These are phyloP conservation scores for Cadophora luteo-olivacea DNA, from an alignment of 2,329 filamentous ascomycete species.

Conservation along the genomic window DNA sequence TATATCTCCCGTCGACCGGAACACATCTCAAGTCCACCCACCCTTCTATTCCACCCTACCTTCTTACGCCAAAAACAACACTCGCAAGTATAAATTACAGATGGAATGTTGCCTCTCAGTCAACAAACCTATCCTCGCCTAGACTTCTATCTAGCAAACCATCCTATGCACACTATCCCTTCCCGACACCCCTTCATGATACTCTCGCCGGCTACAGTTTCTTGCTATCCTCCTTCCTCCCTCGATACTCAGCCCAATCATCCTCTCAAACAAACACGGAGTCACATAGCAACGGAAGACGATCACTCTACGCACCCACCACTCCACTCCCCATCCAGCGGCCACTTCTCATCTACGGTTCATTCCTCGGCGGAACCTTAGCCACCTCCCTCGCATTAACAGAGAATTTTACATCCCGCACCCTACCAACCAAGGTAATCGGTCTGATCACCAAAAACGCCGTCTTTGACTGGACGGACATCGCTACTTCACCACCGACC, in stretches of 20 bases:
- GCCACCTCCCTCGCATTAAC: constrained; percentile 64
- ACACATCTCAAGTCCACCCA: constrained; percentile 53
- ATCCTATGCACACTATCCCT: constrained; percentile 43
- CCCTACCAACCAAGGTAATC: constrained; percentile 48
- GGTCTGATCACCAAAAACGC: constrained; percentile 64
- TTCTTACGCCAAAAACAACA: constrained; percentile 54
- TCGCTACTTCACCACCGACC: constrained; percentile 51
- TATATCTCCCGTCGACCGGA: constrained; percentile 57
- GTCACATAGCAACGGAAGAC: constrained; percentile 44
- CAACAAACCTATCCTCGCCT: neutral
- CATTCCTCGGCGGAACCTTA: constrained; percentile 63
- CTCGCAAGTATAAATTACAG: constrained; percentile 66
- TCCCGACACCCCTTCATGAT: constrained; percentile 66
- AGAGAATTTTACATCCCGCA: constrained; percentile 54
- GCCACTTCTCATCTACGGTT: constrained; percentile 56
- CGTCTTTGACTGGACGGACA: constrained; percentile 69
- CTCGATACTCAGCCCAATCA: constrained; percentile 22
- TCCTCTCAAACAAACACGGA: neutral
- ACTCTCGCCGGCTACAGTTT: constrained; percentile 56
- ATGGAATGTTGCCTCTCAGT: constrained; percentile 50
- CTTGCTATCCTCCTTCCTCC: constrained; percentile 33
- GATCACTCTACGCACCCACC: constrained; percentile 42
- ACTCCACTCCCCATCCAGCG: constrained; percentile 21
- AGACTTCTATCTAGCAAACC: constrained; percentile 26
- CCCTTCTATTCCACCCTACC: constrained; percentile 47